Evolutionary conservation across 2,329 filamentous ascomycete genomes (phyloP), one percentile per base, ranked within the genome.

Genomic region (Thyridium curvatum): DNA sequence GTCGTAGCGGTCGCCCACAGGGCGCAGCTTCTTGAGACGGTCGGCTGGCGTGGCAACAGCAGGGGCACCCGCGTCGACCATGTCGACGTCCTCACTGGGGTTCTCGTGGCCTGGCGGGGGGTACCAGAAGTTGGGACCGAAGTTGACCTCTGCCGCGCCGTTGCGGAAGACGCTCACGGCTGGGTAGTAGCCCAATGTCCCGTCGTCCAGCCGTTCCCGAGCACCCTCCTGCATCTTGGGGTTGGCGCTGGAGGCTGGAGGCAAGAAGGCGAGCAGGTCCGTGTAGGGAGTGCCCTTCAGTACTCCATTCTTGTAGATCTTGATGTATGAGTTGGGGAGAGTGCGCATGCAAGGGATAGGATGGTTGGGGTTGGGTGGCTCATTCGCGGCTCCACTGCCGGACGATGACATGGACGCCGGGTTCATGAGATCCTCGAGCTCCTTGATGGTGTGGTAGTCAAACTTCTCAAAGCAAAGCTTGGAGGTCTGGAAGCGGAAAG

Each of bases 141-240:
- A 96, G 61, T 96, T 96, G 52, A 91, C 83, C 59, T 97, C 86
- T 13, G 86, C 90, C 2, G 90, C 85, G 17, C 91, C 93, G 38
- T 90, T 91, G 33, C 86, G 82, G 64, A 96, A 97, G 16, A 93
- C 85, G 51, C 89, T 93, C 15, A 98, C 80, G 16, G 90, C 87
- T 2, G 93, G 93, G 55, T 94, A 95, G 64, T 98, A 98, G 10
- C 93, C 94, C 2, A 96, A 76, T 73, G 93, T 86, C 29, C 91
- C 93, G 54, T 98, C 93, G 55, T 98, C 93, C 45, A 94, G 79
- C 18, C 88, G 88, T 45, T 93, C 85, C 36, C 93, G 73, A 14
- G 86, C 88, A 12, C 86, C 87, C 32, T 84, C 74, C 46, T 85
- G 80, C 6, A 74, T 66, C 43, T 80, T 76, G 4, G 84, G 83